These are phyloP conservation scores for Glarea lozoyensis DNA, from an alignment of 495 filamentous ascomycete species.

Conservation along the genomic window DNA sequence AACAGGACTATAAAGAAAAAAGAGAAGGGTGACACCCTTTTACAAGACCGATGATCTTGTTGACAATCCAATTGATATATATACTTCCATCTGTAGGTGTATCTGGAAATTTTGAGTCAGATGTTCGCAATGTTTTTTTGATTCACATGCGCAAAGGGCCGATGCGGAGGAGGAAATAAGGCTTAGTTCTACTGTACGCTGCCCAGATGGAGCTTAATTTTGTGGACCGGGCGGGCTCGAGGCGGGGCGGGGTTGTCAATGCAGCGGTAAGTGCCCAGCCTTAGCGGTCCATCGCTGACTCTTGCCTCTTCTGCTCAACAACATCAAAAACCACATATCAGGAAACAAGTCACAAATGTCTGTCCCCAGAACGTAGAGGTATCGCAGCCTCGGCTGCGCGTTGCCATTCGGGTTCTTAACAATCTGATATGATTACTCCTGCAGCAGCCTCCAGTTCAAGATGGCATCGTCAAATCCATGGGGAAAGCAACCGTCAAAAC, in stretches of 20 bases:
- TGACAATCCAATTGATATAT: neutral
- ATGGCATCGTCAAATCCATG: slow-evolving; percentile 20
- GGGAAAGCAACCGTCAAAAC: slow-evolving; percentile 23
- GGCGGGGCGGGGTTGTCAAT: neutral
- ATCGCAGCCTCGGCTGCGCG: slow-evolving; percentile 16
- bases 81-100: neutral
- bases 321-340: no score
- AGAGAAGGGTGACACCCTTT: neutral
- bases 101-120: neutral
- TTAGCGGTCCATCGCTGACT: neutral
- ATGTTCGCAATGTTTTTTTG: no score
- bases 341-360: no score
- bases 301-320: neutral
- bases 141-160: no score
- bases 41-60: neutral
- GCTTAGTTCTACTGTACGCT: no score
- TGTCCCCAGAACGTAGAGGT: slow-evolving; percentile 11
- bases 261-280: neutral
- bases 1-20: slow-evolving; percentile 1
- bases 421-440: slow-evolving; percentile 3
- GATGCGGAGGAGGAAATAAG: no score
- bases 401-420: slow-evolving; percentile 4
- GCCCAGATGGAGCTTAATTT: no score
- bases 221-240: neutral
- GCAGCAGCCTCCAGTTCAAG: slow-evolving; percentile 7